Percentiles rank a stretch among this genome's conserved stretches.
These are phyloP conservation scores for Chytriomyces confervae DNA, from an alignment of 192 early-diverging fungal genomes.

Conservation along the genomic window DNA sequence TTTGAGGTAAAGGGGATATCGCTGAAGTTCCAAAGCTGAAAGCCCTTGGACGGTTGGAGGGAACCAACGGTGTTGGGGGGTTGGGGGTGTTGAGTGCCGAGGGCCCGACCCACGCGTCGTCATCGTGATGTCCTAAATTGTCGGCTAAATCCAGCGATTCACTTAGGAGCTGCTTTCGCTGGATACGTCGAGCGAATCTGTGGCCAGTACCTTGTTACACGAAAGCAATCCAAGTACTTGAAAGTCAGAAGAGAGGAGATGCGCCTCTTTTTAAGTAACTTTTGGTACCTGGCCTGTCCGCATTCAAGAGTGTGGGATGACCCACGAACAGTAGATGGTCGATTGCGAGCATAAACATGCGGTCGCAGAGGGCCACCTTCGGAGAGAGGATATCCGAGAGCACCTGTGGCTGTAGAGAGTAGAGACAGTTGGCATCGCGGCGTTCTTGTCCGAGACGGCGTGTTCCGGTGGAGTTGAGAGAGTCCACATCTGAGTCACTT, in stretches of 20 bases:
- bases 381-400: slow-evolving; percentile 89
- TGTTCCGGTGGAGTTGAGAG: background rate
- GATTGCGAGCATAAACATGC: slow-evolving; percentile 84
- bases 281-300: slow-evolving; percentile 63
- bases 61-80: background rate
- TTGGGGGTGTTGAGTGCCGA: slow-evolving; percentile 8
- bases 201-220: slow-evolving; percentile 21
- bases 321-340: slow-evolving; percentile 82
- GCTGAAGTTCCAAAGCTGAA: background rate
- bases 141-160: background rate
- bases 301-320: slow-evolving; percentile 68
- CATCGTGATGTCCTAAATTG: slow-evolving; percentile 13
- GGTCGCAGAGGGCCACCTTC: slow-evolving; percentile 77
- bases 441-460: background rate
- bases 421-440: slow-evolving; percentile 1
- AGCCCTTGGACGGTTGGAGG: background rate
- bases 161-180: slow-evolving; percentile 36
- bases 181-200: slow-evolving; percentile 40
- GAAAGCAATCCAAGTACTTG: slow-evolving; percentile 10
- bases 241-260: background rate
- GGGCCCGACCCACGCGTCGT: slow-evolving; percentile 3
- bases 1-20: background rate
- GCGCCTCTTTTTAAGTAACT: slow-evolving; percentile 37
- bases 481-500: background rate
- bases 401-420: slow-evolving; percentile 66